Evolutionary conservation across 1,284 basidiomycete species (phyloP).

Genomic region (Tetrapyrgos nigripes): DNA sequence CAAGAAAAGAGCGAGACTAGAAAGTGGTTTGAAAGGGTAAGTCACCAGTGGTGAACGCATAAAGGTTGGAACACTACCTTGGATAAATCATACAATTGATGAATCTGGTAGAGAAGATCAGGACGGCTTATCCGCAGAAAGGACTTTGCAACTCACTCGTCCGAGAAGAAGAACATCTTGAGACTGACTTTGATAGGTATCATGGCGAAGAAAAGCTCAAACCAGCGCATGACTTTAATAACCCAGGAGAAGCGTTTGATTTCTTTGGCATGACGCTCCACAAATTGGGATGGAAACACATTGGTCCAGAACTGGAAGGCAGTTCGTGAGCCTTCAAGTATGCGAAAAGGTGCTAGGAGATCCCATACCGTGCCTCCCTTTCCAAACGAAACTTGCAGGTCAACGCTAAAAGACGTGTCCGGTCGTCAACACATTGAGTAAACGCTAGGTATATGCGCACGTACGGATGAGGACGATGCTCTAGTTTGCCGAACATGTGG

Average conservation of each 20-base stretch:
- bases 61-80: conserved; percentile 4
- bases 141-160: conserved; percentile 30
- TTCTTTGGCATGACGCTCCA: conserved; percentile 43
- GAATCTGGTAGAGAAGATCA: conserved; percentile 11
- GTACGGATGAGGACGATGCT: conserved; percentile 35
- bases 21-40: background rate
- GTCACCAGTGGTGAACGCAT: background rate
- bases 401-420: conserved; percentile 35
- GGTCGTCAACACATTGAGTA: too few relatives aligned
- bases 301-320: conserved; percentile 49
- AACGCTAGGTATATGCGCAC: too few relatives aligned
- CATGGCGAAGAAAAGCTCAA: conserved; percentile 47
- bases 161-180: conserved; percentile 49
- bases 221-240: conserved; percentile 43
- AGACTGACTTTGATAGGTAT: conserved; percentile 50
- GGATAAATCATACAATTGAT: conserved; percentile 24
- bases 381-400: conserved; percentile 53
- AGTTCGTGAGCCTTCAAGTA: background rate
- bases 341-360: background rate
- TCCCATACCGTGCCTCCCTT: conserved; percentile 40
- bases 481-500: conserved; percentile 44
- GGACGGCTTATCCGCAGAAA: background rate
- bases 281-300: conserved; percentile 48
- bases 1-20: conserved; percentile 19
- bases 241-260: conserved; percentile 49